phyloP scores from a whole-genome alignment of 108 stramenopile species.

The Cyclostephanos invisitatus region DNA sequence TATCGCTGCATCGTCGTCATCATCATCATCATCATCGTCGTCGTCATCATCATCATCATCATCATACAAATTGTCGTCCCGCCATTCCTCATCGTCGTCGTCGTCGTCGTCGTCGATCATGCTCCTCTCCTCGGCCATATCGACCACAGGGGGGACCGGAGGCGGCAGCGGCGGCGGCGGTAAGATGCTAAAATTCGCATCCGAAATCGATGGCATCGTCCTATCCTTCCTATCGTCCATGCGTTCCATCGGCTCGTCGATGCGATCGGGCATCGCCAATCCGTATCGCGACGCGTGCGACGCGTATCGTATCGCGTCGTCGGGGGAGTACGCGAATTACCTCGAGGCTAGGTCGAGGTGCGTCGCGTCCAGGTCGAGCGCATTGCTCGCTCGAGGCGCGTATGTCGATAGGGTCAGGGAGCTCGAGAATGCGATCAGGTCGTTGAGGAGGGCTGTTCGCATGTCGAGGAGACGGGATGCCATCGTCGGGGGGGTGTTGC shows the following conservation, averaged over 20 bases:
- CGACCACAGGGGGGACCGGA: too few relatives aligned
- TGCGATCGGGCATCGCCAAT: conserved; percentile 20
- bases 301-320: neutral
- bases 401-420: neutral
- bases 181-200: neutral
- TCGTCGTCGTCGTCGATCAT: too few relatives aligned
- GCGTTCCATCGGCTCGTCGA: conserved; percentile 11
- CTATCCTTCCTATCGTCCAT: conserved; percentile 21
- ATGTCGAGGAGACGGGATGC: neutral
- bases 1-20: conserved; percentile 14
- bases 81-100: too few relatives aligned
- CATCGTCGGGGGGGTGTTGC: neutral
- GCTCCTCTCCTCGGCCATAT: too few relatives aligned
- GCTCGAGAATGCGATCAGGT: neutral
- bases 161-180: too few relatives aligned
- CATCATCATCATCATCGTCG: conserved; percentile 15
- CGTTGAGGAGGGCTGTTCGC: neutral
- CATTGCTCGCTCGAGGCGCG: neutral
- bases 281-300: conserved; percentile 32
- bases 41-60: conserved; percentile 8
- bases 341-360: neutral
- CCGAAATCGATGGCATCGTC: conserved; percentile 29
- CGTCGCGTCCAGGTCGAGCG: neutral
- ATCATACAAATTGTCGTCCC: too few relatives aligned
- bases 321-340: neutral